A percentile compares a stretch with the other conserved stretches of the same genome.
Evolutionary conservation across 23 red algal species (phyloP).

Genomic region (Chondrus crispus): DNA sequence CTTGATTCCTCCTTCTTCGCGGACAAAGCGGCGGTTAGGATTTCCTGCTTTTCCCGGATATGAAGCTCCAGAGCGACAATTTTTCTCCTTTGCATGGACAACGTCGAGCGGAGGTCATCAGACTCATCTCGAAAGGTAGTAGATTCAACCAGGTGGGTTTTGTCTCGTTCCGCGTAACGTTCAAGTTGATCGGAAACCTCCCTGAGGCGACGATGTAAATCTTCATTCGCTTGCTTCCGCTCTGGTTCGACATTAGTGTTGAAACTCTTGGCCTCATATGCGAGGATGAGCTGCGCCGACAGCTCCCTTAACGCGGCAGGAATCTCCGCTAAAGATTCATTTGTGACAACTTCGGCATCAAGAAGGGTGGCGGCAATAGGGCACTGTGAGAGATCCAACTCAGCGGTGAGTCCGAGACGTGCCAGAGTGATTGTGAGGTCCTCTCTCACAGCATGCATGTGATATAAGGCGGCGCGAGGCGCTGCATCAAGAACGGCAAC

Average conservation of each 20-base stretch:
- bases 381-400: conserved; percentile 36
- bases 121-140: conserved; percentile 53
- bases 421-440: conserved; percentile 58
- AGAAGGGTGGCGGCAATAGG: conserved; percentile 53
- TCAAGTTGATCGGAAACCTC: conserved; percentile 67
- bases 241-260: background rate
- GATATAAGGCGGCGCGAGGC: conserved; percentile 51
- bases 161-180: conserved; percentile 56
- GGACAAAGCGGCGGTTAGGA: background rate
- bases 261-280: background rate
- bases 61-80: conserved; percentile 48
- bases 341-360: conserved; percentile 57
- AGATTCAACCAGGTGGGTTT: conserved; percentile 23
- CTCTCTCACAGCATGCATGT: conserved; percentile 51
- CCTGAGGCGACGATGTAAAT: conserved; percentile 47
- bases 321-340: conserved; percentile 52
- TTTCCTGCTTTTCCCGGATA: conserved; percentile 41
- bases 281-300: conserved; percentile 44
- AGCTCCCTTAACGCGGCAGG: conserved; percentile 59
- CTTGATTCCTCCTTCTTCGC: conserved; percentile 22
- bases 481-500: conserved; percentile 65
- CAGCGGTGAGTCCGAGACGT: conserved; percentile 23
- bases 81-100: conserved; percentile 28
- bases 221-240: background rate
- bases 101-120: conserved; percentile 46